Conservation (phyloP, 352 stramenopile species). For the Phytophthora pluvialis region DNA sequence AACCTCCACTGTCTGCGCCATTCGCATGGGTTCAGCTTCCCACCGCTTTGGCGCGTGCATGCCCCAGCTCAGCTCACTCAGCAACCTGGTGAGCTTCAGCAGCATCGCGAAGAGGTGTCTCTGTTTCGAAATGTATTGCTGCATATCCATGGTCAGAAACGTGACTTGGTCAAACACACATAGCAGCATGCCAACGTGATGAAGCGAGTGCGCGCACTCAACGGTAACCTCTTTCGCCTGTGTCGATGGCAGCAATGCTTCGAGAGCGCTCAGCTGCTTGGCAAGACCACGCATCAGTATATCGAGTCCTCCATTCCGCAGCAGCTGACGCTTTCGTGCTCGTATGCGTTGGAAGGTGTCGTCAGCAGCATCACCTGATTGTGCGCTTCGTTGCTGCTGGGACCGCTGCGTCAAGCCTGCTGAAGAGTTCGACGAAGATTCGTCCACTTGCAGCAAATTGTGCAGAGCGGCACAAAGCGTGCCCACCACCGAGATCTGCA, state of each 20-base stretch:
- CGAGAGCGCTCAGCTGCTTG: conserved; percentile 9
- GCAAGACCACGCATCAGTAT: conserved; percentile 26
- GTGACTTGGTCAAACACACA: conserved; percentile 74
- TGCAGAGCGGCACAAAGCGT: conserved; percentile 45
- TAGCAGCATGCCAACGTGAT: conserved; percentile 50
- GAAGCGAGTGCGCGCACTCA: conserved; percentile 33
- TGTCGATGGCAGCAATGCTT: conserved; percentile 3
- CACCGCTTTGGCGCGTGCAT: conserved; percentile 27
- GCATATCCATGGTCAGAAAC: conserved; percentile 56
- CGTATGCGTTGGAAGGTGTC: conserved; percentile 39
- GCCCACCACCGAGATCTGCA: conserved; percentile 35
- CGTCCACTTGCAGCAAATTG: conserved; percentile 57
- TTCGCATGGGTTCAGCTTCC: conserved; percentile 32
- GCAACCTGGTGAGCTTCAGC: conserved; percentile 41
- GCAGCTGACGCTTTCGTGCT: conserved; percentile 47
- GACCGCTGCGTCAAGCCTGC: not conserved
- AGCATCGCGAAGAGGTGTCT: conserved; percentile 44
- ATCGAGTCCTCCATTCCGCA: conserved; percentile 48
- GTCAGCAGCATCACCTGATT: conserved; percentile 18
- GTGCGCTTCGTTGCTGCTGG: conserved; percentile 9
- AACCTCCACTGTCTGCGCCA: conserved; percentile 47
- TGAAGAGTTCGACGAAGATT: not conserved
- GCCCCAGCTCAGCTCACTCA: conserved; percentile 51
- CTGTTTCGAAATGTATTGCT: conserved; percentile 52
- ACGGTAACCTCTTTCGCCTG: conserved; percentile 8